Percentiles rank a stretch among this genome's conserved stretches.
These are phyloP conservation scores for Penicillium sp. DNA, from an alignment of 2,329 filamentous ascomycete species.

Conservation along the genomic window DNA sequence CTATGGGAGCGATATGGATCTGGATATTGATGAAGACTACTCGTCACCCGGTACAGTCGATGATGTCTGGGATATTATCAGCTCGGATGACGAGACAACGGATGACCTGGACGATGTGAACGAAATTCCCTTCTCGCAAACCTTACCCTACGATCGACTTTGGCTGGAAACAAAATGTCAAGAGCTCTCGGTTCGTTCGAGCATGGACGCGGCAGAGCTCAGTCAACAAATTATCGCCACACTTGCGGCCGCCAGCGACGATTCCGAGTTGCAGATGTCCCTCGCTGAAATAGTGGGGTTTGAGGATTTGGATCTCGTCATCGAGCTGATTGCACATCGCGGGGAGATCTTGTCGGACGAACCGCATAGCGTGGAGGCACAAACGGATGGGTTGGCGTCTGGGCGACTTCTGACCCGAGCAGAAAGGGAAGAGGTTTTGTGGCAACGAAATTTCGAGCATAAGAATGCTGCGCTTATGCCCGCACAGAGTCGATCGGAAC, in stretches of 20 bases:
- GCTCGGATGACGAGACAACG: slow-evolving; percentile 68
- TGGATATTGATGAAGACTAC: slow-evolving; percentile 65
- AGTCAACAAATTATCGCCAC: slow-evolving; percentile 75
- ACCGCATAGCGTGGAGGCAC: slow-evolving; percentile 30
- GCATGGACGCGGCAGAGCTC: slow-evolving; percentile 69
- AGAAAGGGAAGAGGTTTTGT: slow-evolving; percentile 77
- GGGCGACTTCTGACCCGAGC: slow-evolving; percentile 69
- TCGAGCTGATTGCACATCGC: slow-evolving; percentile 80
- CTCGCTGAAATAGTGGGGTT: slow-evolving; percentile 90
- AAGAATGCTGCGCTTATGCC: slow-evolving; percentile 73
- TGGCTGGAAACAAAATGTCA: slow-evolving; percentile 75
- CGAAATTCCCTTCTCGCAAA: slow-evolving; percentile 33
- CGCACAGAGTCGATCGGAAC: slow-evolving; percentile 68
- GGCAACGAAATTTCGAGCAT: slow-evolving; percentile 75
- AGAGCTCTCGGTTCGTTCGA: slow-evolving; percentile 63
- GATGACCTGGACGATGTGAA: slow-evolving; percentile 62
- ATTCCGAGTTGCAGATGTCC: slow-evolving; percentile 88
- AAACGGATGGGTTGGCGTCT: slow-evolving; percentile 48
- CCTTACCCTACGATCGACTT: slow-evolving; percentile 53
- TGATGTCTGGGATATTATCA: slow-evolving; percentile 92
- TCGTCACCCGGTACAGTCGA: slow-evolving; percentile 64
- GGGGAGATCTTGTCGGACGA: slow-evolving; percentile 60
- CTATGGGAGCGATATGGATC: slow-evolving; percentile 56
- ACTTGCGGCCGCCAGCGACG: slow-evolving; percentile 67
- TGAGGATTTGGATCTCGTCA: slow-evolving; percentile 89